phyloP scores from a whole-genome alignment of 1,139 yeast species.

The Scheffersomyces stambukii region DNA sequence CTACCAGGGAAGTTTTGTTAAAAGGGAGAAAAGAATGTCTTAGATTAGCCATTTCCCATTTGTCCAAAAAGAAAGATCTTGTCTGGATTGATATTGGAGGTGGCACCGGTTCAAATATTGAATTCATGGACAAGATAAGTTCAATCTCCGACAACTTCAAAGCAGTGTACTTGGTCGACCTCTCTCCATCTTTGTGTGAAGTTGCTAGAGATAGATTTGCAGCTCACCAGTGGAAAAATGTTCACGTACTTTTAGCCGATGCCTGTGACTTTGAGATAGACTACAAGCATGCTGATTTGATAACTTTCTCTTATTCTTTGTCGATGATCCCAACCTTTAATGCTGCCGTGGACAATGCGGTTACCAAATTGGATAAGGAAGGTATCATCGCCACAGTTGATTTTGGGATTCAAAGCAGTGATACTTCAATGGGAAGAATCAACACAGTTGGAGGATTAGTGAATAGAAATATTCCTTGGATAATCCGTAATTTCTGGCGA shows the following conservation, averaged over 20 bases:
- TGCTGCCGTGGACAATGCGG: constrained; percentile 72
- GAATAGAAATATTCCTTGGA: constrained; percentile 72
- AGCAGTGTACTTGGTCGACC: constrained; percentile 68
- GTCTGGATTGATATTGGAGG: constrained; percentile 88
- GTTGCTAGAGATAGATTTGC: constrained; percentile 61
- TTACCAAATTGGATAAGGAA: constrained; percentile 45
- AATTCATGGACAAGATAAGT: constrained; percentile 59
- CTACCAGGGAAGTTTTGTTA: constrained; percentile 59
- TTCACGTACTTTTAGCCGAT: constrained; percentile 67
- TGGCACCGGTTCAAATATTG: constrained; percentile 81
- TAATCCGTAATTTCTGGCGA: constrained; percentile 77
- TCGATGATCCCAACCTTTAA: constrained; percentile 84
- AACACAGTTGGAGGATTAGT: constrained; percentile 72
- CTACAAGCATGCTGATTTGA: constrained; percentile 46
- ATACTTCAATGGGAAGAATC: constrained; percentile 64
- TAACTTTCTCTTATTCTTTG: constrained; percentile 74
- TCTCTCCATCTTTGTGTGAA: constrained; percentile 72
- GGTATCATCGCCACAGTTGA: constrained; percentile 72
- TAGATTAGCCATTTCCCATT: constrained; percentile 55
- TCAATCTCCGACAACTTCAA: constrained; percentile 51
- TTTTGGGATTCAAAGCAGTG: constrained; percentile 70
- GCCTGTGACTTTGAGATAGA: constrained; percentile 65
- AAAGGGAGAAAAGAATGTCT: constrained; percentile 71
- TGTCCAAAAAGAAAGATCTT: constrained; percentile 38
- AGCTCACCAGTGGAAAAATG: constrained; percentile 53